Conservation (phyloP, 495 filamentous ascomycete genomes). For the Durotheca rogersii region DNA sequence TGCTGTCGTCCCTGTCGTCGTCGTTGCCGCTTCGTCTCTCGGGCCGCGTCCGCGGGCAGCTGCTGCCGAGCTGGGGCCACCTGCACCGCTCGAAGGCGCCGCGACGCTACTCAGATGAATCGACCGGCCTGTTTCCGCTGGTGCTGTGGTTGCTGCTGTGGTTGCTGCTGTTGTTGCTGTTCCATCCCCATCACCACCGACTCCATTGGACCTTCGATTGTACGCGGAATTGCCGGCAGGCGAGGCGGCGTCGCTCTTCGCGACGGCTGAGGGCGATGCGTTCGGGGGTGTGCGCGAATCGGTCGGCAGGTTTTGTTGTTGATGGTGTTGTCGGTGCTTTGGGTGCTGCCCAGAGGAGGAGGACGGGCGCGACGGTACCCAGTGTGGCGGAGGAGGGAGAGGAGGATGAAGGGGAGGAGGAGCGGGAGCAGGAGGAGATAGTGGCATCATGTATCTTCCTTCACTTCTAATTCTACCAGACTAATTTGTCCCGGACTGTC, state of each 20-base stretch:
- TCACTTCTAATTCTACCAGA: background rate
- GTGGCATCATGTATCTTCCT: constrained; percentile 22
- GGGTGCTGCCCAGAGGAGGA: constrained; percentile 6
- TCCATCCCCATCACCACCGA: constrained; percentile 3
- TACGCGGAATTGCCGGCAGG: constrained; percentile 3
- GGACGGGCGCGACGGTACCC: constrained; percentile 4
- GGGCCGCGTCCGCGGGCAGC: constrained; percentile 16
- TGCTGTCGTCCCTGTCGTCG: background rate
- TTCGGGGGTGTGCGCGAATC: background rate
- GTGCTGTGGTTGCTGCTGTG: background rate
- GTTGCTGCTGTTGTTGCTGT: background rate
- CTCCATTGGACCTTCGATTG: constrained; percentile 9
- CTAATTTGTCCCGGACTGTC: constrained; percentile 1
- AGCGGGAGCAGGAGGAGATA: background rate
- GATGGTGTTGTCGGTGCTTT: constrained; percentile 2
- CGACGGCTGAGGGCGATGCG: background rate
- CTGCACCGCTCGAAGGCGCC: too few species aligned
- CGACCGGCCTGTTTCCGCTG: background rate
- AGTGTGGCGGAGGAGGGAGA: constrained; percentile 13
- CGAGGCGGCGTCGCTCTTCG: background rate
- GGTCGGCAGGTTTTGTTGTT: background rate
- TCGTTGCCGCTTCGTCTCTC: constrained; percentile 20
- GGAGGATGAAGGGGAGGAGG: background rate
- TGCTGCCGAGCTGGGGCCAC: constrained; percentile 7
- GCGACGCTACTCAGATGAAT: too few species aligned